A percentile compares a stretch with the other conserved stretches of the same genome.
Conservation (phyloP, 2,329 filamentous ascomycete genomes). For the Mariannaea elegans region DNA sequence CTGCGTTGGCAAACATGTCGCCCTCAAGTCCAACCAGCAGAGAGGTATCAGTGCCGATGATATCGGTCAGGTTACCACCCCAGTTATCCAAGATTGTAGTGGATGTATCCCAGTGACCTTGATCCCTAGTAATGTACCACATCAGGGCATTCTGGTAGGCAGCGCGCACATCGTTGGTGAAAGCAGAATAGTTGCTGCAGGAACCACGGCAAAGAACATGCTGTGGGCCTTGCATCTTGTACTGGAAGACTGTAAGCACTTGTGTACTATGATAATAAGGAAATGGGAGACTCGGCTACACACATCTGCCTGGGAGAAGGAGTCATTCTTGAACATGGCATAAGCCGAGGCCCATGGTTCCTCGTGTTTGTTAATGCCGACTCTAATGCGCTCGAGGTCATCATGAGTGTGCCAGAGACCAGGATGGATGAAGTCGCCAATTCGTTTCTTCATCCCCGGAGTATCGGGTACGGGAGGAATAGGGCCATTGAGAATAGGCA, state of each 20-base stretch:
- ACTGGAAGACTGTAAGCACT: constrained; percentile 15
- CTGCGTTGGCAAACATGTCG: constrained; percentile 51
- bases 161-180: constrained; percentile 47
- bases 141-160: constrained; percentile 53
- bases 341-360: constrained; percentile 18
- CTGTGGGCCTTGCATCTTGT: constrained; percentile 45
- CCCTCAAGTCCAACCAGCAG: constrained; percentile 51
- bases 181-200: constrained; percentile 48
- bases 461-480: background rate
- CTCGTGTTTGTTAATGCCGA: constrained; percentile 31
- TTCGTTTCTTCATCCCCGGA: background rate
- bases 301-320: no score
- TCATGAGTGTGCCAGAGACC: constrained; percentile 46
- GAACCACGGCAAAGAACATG: constrained; percentile 43
- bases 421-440: constrained; percentile 42
- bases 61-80: constrained; percentile 44
- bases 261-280: no score
- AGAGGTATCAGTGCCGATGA: constrained; percentile 47
- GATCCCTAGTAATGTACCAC: constrained; percentile 53
- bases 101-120: constrained; percentile 45
- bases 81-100: constrained; percentile 50
- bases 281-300: no score
- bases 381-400: constrained; percentile 42
- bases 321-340: background rate
- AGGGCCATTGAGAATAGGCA: no score